Evolutionary conservation across 306 rosid species (phyloP), one percentile per base, ranked within the genome.

Genomic region (Corylus americana): DNA sequence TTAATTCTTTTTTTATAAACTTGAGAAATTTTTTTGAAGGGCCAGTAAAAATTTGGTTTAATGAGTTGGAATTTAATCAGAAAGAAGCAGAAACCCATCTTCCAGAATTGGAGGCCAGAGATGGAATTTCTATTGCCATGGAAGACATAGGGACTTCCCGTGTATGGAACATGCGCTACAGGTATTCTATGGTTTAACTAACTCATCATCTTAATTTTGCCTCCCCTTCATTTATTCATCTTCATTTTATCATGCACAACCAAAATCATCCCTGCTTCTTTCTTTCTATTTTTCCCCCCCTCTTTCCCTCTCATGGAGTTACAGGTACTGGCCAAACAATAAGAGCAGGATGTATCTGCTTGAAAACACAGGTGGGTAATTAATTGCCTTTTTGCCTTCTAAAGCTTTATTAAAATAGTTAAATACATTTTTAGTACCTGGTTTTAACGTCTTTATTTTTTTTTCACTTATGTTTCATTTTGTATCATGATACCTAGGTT

Each of bases 291-390:
- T 58, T 73, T 48, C 75, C 2, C 70, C 13, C 4, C 4, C 70
- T 35, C 49, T 77, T 81, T 79, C 55, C 59, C 75, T 54, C 0
- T 67, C 72, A 67, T 87, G 90, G 90, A 89, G 93, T 85, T 78
- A 58, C 97, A 95, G 99, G 85, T 95, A 95, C 84, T 95, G 99
- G 99, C 99, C 99, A 35, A 95, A 95, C 88, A 95, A 93, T 78
- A 95, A 95, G 87, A 95, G 99, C 87, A 90, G 99, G 82, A 95
- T 95, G 99, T 95, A 95, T 90, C 91, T 95, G 77, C 98, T 95
- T 8, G 99, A 95, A 87, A 95, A 93, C 82, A 95, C 99, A 61
- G 99, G 98, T 94, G 79, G 17, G 81, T 71, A 63, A n/a, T 37
- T 71, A 63, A n/a, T 37, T 35, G 45, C 18, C 8, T 42, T 7